phyloP scores from a whole-genome alignment of 345 rosid genomes.

The Aurinia saxatilis region DNA sequence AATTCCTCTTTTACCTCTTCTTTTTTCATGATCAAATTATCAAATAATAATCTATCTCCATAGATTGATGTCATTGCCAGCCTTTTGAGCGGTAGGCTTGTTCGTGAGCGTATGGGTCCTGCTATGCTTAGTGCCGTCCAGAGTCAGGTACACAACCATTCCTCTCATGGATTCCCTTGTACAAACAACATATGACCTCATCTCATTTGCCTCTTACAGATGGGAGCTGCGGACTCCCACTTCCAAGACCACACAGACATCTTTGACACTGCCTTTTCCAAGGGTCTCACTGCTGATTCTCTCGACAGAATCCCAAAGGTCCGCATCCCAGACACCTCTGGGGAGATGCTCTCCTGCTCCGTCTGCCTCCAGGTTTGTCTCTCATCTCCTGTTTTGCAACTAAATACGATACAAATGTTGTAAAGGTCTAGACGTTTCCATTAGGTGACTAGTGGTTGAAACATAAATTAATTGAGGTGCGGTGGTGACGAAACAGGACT shows the following conservation, averaged over 20 bases:
- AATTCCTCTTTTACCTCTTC: not conserved
- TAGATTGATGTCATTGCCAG: slow-evolving; percentile 93
- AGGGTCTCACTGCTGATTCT: slow-evolving; percentile 70
- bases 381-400: not conserved
- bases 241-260: slow-evolving; percentile 69
- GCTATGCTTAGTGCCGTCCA: slow-evolving; percentile 99
- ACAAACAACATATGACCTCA: too few relatives aligned
- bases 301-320: slow-evolving; percentile 80
- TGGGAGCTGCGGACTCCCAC: slow-evolving; percentile 79
- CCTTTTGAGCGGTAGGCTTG: slow-evolving; percentile 95
- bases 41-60: not conserved
- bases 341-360: slow-evolving; percentile 70
- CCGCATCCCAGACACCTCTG: slow-evolving; percentile 63
- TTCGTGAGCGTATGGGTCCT: slow-evolving; percentile 92
- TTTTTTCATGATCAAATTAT: not conserved
- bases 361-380: slow-evolving; percentile 94
- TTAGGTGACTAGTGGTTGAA: not conserved
- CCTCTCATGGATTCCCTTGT: too few relatives aligned
- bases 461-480: not conserved
- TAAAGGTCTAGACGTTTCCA: too few relatives aligned
- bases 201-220: slow-evolving; percentile 30
- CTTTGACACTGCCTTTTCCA: slow-evolving; percentile 67
- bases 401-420: not conserved
- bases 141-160: slow-evolving; percentile 55
- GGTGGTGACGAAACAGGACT: slow-evolving; percentile 53